Percentiles rank a stretch among this genome's conserved stretches.
phyloP scores from a whole-genome alignment of 768 basidiomycete genomes.

The Boletus coccyginus region DNA sequence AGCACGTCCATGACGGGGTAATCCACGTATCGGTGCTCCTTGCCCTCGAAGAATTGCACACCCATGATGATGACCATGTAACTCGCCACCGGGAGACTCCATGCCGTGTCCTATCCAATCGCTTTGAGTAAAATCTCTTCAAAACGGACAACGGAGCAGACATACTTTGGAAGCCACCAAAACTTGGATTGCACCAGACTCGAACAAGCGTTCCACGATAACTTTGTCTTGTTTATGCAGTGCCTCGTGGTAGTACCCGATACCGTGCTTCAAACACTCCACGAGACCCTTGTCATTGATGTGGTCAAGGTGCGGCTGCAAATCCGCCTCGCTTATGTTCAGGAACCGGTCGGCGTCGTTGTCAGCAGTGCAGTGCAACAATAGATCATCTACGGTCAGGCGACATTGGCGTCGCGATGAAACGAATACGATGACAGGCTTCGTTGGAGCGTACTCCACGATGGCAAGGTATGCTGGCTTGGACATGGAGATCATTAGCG shows the following conservation, averaged over 20 bases:
- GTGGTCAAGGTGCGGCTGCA: conserved; percentile 87
- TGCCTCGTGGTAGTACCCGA: conserved; percentile 96
- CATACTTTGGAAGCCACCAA: conserved; percentile 88
- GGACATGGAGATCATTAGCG: conserved; percentile 98
- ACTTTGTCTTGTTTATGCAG: conserved; percentile 88
- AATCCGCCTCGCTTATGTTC: conserved; percentile 78
- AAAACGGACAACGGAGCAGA: background rate
- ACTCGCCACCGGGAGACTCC: conserved; percentile 90
- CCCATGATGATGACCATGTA: conserved; percentile 99
- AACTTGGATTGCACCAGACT: conserved; percentile 93
- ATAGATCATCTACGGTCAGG: conserved; percentile 88
- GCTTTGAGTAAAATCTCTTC: background rate
- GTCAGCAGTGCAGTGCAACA: conserved; percentile 86
- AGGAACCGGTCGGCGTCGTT: conserved; percentile 83
- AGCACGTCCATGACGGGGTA: conserved; percentile 98
- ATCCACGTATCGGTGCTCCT: conserved; percentile 96
- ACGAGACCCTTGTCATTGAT: conserved; percentile 70
- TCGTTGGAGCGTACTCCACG: conserved; percentile 77
- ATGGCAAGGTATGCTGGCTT: conserved; percentile 96
- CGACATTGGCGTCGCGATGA: conserved; percentile 91
- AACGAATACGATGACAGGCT: conserved; percentile 91
- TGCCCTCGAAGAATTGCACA: conserved; percentile 95
- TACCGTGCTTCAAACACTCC: conserved; percentile 84
- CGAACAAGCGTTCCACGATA: conserved; percentile 89
- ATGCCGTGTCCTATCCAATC: conserved; percentile 76